Percentiles rank a stretch among this genome's conserved stretches.
phyloP scores from a whole-genome alignment of 495 filamentous ascomycete genomes.

The Aspergillus haitiensis region DNA sequence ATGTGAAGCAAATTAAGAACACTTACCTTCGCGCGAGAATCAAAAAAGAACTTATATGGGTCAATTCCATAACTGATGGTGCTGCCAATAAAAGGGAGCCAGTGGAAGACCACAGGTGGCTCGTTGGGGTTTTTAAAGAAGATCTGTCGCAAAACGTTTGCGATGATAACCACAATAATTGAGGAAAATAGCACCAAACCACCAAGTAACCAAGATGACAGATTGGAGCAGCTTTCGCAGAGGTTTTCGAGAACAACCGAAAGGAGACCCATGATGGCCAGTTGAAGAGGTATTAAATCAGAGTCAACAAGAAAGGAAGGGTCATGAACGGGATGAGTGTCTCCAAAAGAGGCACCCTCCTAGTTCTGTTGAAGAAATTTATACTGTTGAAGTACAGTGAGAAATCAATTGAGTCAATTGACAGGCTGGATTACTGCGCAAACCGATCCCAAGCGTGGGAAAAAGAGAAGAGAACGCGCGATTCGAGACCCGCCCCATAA shows the following conservation, averaged over 20 bases:
- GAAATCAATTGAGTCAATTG: background rate
- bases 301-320: conserved; percentile 11
- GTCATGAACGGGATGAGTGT: conserved; percentile 21
- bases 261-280: conserved; percentile 41
- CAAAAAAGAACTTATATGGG: conserved; percentile 61
- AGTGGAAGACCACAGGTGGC: conserved; percentile 65
- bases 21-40: conserved; percentile 53
- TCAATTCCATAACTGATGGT: conserved; percentile 66
- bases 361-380: conserved; percentile 12
- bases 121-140: conserved; percentile 66
- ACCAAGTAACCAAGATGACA: conserved; percentile 35
- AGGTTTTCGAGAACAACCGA: conserved; percentile 37
- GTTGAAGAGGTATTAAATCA: conserved; percentile 5
- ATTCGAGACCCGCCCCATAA: conserved; percentile 6
- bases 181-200: conserved; percentile 32
- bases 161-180: conserved; percentile 36
- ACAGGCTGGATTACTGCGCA: background rate
- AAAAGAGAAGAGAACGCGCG: conserved; percentile 4
- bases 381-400: background rate
- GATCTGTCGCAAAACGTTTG: conserved; percentile 71
- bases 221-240: conserved; percentile 43
- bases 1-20: background rate
- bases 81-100: conserved; percentile 62
- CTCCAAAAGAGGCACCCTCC: conserved; percentile 21
- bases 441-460: background rate